Evolutionary conservation across 2,329 filamentous ascomycete genomes (phyloP).

Genomic region (Gaeumannomyces sp.): DNA sequence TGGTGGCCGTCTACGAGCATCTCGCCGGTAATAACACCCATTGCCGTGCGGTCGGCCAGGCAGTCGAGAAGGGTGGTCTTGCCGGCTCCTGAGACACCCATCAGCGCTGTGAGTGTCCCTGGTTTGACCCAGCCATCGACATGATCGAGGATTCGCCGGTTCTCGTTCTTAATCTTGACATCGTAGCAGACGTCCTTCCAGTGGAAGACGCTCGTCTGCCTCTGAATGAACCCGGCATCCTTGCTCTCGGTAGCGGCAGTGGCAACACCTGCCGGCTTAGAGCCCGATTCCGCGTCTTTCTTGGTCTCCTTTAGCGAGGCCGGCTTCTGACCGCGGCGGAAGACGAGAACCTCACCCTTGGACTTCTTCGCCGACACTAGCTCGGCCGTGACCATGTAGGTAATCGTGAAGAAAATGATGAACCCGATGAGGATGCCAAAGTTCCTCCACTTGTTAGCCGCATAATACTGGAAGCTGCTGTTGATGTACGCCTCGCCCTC

Average conservation of each 20-base stretch:
- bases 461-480: slow-evolving; percentile 49
- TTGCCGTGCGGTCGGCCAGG: slow-evolving; percentile 49
- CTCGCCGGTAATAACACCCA: slow-evolving; percentile 59
- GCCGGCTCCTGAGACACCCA: slow-evolving; percentile 59
- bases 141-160: slow-evolving; percentile 67
- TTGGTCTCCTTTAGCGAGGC: slow-evolving; percentile 51
- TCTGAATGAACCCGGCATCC: slow-evolving; percentile 27
- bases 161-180: slow-evolving; percentile 65
- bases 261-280: not conserved
- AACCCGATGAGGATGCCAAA: slow-evolving; percentile 63
- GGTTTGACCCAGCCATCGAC: slow-evolving; percentile 88
- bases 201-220: slow-evolving; percentile 59
- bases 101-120: slow-evolving; percentile 75
- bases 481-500: slow-evolving; percentile 56
- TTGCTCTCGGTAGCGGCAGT: slow-evolving; percentile 12
- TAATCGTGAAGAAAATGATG: slow-evolving; percentile 53
- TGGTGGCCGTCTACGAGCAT: slow-evolving; percentile 55
- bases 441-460: slow-evolving; percentile 59
- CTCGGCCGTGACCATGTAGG: slow-evolving; percentile 60
- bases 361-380: slow-evolving; percentile 57
- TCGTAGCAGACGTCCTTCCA: slow-evolving; percentile 72
- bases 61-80: slow-evolving; percentile 56
- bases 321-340: slow-evolving; percentile 56
- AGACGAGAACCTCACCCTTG: slow-evolving; percentile 65
- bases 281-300: slow-evolving; percentile 52